phyloP scores from a whole-genome alignment of 192 early-diverging fungal species.

The Backusella tuberculispora region DNA sequence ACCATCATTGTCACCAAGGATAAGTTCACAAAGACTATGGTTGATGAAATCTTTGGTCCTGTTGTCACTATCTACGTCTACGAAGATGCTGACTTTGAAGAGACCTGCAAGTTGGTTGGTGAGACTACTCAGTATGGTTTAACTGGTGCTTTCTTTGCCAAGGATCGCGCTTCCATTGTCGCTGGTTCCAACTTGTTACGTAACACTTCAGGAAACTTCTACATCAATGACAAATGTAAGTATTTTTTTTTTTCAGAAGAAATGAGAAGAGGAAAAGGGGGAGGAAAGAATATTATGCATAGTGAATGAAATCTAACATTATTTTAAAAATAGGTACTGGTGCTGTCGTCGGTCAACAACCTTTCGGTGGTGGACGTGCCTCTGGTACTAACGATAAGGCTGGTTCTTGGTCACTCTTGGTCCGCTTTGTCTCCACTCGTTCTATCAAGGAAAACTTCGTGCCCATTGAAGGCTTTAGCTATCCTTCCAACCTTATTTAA shows the following conservation, averaged over 20 bases:
- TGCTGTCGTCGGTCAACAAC: conserved; percentile 97
- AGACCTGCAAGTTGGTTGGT: conserved; percentile 75
- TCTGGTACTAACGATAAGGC: conserved; percentile 99
- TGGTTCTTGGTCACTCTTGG: conserved; percentile 70
- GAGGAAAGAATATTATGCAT: not conserved
- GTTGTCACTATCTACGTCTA: conserved; percentile 93
- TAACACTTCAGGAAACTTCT: conserved; percentile 95
- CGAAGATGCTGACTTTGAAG: conserved; percentile 77
- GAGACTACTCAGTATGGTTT: conserved; percentile 86
- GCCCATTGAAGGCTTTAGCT: conserved; percentile 74
- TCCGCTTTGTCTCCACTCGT: conserved; percentile 89
- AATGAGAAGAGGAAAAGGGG: not conserved
- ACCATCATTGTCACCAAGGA: conserved; percentile 89
- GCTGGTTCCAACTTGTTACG: conserved; percentile 76
- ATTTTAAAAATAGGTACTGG: conserved; percentile 62
- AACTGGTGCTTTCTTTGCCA: conserved; percentile 91
- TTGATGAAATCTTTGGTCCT: conserved; percentile 98
- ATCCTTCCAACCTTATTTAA: conserved; percentile 79
- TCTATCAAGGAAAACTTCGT: conserved; percentile 97
- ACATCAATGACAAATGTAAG: conserved; percentile 95
- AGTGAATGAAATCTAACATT: not conserved
- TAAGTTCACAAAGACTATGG: conserved; percentile 82
- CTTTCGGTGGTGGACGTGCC: conserved; percentile 92
- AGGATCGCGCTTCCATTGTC: conserved; percentile 81
- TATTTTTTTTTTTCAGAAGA: not conserved